These are phyloP conservation scores for Eucalyptus pauciflora DNA, from an alignment of 345 rosid genomes.

Conservation along the genomic window DNA sequence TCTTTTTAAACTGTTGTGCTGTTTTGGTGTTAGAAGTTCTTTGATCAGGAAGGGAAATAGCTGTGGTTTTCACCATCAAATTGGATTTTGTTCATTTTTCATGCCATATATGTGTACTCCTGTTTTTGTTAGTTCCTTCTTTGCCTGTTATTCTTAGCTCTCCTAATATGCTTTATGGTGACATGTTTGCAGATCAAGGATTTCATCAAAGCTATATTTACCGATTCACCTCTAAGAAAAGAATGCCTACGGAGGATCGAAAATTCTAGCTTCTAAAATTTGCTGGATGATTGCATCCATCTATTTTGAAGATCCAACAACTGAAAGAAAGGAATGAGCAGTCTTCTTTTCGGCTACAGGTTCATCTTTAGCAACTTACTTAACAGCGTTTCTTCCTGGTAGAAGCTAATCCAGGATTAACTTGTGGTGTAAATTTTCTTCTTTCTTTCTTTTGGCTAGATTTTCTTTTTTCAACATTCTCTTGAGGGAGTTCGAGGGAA, in stretches of 20 bases:
- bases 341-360: neutral
- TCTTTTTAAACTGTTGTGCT: neutral
- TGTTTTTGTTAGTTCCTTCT: neutral
- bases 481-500: neutral
- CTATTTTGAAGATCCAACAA: neutral
- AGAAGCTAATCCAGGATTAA: neutral
- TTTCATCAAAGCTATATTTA: conserved; percentile 74
- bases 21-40: neutral
- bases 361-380: neutral
- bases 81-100: neutral
- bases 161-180: neutral
- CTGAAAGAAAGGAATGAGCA: neutral
- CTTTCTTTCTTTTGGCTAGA: neutral
- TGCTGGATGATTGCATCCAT: neutral
- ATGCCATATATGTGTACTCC: neutral
- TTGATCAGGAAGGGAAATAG: neutral
- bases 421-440: neutral
- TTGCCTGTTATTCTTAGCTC: neutral
- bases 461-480: neutral
- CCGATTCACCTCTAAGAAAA: conserved; percentile 81
- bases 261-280: conserved; percentile 18
- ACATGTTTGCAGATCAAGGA: conserved; percentile 49
- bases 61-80: neutral
- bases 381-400: neutral
- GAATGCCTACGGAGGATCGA: conserved; percentile 88